Evolutionary conservation across 176 grass and related monocot genomes (phyloP), one percentile per base, ranked within the genome.

Genomic region (Musa beccarii): DNA sequence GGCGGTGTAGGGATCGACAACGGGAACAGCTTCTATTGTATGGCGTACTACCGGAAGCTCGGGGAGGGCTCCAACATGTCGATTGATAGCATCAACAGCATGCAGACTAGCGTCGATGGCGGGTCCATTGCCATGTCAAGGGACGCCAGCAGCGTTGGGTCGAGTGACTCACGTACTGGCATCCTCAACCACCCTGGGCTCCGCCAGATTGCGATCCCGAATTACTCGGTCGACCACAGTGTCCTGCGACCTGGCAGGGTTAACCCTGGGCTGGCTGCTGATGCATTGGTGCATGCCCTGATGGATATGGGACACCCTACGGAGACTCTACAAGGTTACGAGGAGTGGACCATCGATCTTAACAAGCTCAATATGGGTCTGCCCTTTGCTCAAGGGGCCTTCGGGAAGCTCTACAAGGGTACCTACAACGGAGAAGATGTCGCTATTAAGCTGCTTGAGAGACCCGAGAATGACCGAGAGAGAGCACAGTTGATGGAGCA

Each of bases 141-240:
- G 79, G 90, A 93, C 63, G 88, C 88, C 75, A 92, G 89, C 72
- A 99, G 95, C 1, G 88, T 94, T 26, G 88, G 90, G 13, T 99
- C 95, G 0, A 99, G 82, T 21, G 95, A 99, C 75, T 93, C 95
- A 20, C 86, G 81, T 11, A 90, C 92, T 0, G 84, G 89, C 59
- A 92, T 99, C 75, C 88, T 94, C 16, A 91, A 94, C 82, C 90
- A 99, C 34, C 95, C 95, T 9, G 90, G 95, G 53, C 95, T 99
- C 56, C 83, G 90, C 20, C 86, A 84, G 20, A 76, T 89, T 8
- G 82, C 84, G 0, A 80, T 82, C 0, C 85, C 84, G 29, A 94
- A 86, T 80, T 99, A 92, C 63, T 99, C 95, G 6, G 84, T 94
- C 2, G 89, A 88, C 80, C 85, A 81, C n/a, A 91, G 88, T 6